Evolutionary conservation across 108 stramenopile genomes (phyloP).

Genomic region (Mayamaea pseudoterrestris): DNA sequence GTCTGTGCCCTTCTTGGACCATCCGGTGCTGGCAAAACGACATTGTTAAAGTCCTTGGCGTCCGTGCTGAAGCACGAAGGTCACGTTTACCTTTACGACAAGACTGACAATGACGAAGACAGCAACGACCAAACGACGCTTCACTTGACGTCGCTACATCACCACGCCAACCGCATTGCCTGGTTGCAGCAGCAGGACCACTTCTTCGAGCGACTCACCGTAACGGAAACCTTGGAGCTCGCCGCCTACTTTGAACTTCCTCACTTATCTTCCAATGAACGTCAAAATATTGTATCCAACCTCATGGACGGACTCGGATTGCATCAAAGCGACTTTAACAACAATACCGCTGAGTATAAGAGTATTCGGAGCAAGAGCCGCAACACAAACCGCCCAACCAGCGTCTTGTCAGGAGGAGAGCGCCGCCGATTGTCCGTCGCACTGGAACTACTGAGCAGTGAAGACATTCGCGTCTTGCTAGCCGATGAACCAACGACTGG

Average conservation of each 20-base stretch:
- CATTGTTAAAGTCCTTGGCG: slow-evolving; percentile 35
- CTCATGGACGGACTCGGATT: slow-evolving; percentile 50
- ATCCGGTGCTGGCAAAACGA: slow-evolving; percentile 54
- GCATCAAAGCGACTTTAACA: slow-evolving; percentile 23
- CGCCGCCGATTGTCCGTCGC: slow-evolving; percentile 70
- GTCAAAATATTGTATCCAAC: slow-evolving; percentile 21
- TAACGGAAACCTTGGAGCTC: slow-evolving; percentile 65
- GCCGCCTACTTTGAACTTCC: slow-evolving; percentile 57
- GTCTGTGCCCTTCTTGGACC: slow-evolving; percentile 12
- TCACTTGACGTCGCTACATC: not conserved
- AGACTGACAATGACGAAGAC: not conserved
- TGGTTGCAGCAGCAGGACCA: slow-evolving; percentile 67
- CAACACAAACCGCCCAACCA: no score
- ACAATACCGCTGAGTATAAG: slow-evolving; percentile 14
- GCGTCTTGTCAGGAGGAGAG: slow-evolving; percentile 75
- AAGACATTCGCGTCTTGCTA: not conserved
- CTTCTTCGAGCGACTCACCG: slow-evolving; percentile 75
- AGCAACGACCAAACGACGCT: not conserved
- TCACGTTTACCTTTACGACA: not conserved
- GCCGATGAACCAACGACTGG: slow-evolving; percentile 81
- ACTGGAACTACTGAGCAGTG: slow-evolving; percentile 37
- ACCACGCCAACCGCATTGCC: slow-evolving; percentile 32
- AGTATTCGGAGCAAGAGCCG: no score
- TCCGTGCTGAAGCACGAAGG: not conserved
- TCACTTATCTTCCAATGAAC: slow-evolving; percentile 10